These are phyloP conservation scores for Neocucurbitaria cava DNA, from an alignment of 2,329 filamentous ascomycete genomes.

Conservation along the genomic window DNA sequence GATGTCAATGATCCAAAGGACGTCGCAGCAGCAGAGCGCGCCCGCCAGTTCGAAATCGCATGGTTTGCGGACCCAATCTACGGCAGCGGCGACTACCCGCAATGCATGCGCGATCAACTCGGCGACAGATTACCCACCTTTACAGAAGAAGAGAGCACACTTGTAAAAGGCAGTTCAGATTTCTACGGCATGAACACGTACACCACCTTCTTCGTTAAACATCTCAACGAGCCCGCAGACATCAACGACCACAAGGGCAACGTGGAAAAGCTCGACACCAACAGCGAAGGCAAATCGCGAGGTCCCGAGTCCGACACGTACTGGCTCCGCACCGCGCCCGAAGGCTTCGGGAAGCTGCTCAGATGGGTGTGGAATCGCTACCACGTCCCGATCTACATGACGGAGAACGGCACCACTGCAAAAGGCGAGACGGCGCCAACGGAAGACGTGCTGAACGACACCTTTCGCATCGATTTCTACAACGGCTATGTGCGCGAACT, in stretches of 20 bases:
- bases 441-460: slow-evolving; percentile 49
- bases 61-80: slow-evolving; percentile 47
- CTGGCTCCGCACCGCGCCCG: slow-evolving; percentile 51
- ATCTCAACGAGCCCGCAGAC: slow-evolving; percentile 46
- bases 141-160: slow-evolving; percentile 49
- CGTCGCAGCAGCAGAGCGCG: slow-evolving; percentile 42
- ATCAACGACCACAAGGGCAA: slow-evolving; percentile 53
- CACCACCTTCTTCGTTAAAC: slow-evolving; percentile 49
- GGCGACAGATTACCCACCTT: slow-evolving; percentile 49
- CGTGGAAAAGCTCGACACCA: slow-evolving; percentile 39
- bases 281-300: slow-evolving; percentile 43
- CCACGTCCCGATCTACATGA: slow-evolving; percentile 52
- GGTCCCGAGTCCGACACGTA: slow-evolving; percentile 50
- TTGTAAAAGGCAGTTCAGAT: slow-evolving; percentile 34
- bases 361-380: slow-evolving; percentile 54
- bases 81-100: slow-evolving; percentile 49
- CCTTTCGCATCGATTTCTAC: slow-evolving; percentile 50
- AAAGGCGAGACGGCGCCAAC: slow-evolving; percentile 47
- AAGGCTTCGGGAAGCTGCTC: slow-evolving; percentile 43
- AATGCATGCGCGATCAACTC: slow-evolving; percentile 46
- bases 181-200: slow-evolving; percentile 56
- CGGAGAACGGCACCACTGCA: slow-evolving; percentile 51
- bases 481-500: slow-evolving; percentile 49
- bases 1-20: slow-evolving; percentile 16
- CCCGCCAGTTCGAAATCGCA: slow-evolving; percentile 52